Conservation (phyloP, 352 stramenopile species). For the Phytophthora idaei region DNA sequence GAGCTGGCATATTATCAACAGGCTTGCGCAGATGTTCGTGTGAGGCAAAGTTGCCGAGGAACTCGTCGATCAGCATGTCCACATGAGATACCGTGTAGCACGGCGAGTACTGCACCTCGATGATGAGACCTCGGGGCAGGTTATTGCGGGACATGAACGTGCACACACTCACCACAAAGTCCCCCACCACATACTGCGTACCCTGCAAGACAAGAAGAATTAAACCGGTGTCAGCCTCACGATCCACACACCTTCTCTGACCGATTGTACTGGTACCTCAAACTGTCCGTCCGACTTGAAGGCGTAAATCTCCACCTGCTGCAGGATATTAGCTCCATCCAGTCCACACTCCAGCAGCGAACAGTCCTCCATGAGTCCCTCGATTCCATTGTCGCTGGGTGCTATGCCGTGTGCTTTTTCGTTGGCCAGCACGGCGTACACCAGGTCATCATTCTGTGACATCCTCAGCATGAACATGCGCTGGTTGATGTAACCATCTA, state of each 20-base stretch:
- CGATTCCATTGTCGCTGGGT: conserved; percentile 76
- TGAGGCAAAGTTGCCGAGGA: conserved; percentile 70
- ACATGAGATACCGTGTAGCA: conserved; percentile 78
- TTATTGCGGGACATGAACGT: conserved; percentile 90
- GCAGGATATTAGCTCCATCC: conserved; percentile 84
- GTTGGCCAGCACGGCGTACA: conserved; percentile 86
- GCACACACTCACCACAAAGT: conserved; percentile 87
- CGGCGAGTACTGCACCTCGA: conserved; percentile 87
- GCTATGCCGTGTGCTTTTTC: conserved; percentile 64
- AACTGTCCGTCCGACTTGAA: conserved; percentile 90
- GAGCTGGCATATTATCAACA: conserved; percentile 59
- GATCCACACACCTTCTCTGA: not conserved
- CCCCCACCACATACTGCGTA: conserved; percentile 80
- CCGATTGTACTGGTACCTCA: conserved; percentile 47
- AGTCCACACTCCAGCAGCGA: conserved; percentile 84
- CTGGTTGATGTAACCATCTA: conserved; percentile 85
- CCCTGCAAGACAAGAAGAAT: conserved; percentile 37
- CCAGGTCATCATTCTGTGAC: conserved; percentile 86
- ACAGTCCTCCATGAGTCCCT: conserved; percentile 75
- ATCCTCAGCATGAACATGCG: conserved; percentile 92
- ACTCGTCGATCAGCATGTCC: conserved; percentile 87
- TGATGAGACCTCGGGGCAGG: conserved; percentile 73
- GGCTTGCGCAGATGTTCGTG: conserved; percentile 78
- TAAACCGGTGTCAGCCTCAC: conserved; percentile 1
- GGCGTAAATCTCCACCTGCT: conserved; percentile 90